These are phyloP conservation scores for Corinectria fuckeliana DNA, from an alignment of 2,329 filamentous ascomycete genomes.

Conservation along the genomic window DNA sequence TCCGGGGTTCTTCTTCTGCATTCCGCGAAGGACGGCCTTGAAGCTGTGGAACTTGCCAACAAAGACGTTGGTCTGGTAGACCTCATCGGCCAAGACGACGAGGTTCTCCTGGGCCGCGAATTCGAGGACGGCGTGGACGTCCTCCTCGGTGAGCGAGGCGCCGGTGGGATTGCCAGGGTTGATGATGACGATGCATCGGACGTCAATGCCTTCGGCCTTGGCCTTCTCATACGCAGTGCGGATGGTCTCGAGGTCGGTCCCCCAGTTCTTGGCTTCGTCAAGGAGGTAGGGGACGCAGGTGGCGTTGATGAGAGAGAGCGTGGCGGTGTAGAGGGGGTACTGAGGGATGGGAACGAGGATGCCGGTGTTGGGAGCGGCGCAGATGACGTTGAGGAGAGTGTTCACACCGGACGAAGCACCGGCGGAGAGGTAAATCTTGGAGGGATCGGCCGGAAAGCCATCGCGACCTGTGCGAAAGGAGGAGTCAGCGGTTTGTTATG, in stretches of 20 bases:
- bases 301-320: slow-evolving; percentile 83
- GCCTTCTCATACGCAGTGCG: slow-evolving; percentile 76
- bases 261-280: slow-evolving; percentile 86
- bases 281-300: slow-evolving; percentile 92
- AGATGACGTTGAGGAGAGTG: slow-evolving; percentile 90
- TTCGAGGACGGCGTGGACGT: slow-evolving; percentile 85
- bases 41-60: slow-evolving; percentile 93
- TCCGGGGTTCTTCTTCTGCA: slow-evolving; percentile 77
- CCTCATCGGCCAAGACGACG: slow-evolving; percentile 93
- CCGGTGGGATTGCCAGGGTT: slow-evolving; percentile 98
- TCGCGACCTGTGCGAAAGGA: slow-evolving; percentile 69
- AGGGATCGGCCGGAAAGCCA: slow-evolving; percentile 81
- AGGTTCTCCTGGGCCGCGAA: slow-evolving; percentile 85
- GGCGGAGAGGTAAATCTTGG: slow-evolving; percentile 86
- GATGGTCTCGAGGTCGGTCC: slow-evolving; percentile 84
- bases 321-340: slow-evolving; percentile 97
- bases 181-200: slow-evolving; percentile 94
- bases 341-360: slow-evolving; percentile 95
- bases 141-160: slow-evolving; percentile 77
- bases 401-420: slow-evolving; percentile 95
- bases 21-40: slow-evolving; percentile 82
- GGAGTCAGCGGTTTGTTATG: slow-evolving; percentile 17
- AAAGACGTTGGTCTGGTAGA: slow-evolving; percentile 99
- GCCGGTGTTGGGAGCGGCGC: slow-evolving; percentile 76
- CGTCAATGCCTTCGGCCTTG: slow-evolving; percentile 77